Conservation (phyloP, 1,139 yeast genomes). For the Hansenula sp. region DNA sequence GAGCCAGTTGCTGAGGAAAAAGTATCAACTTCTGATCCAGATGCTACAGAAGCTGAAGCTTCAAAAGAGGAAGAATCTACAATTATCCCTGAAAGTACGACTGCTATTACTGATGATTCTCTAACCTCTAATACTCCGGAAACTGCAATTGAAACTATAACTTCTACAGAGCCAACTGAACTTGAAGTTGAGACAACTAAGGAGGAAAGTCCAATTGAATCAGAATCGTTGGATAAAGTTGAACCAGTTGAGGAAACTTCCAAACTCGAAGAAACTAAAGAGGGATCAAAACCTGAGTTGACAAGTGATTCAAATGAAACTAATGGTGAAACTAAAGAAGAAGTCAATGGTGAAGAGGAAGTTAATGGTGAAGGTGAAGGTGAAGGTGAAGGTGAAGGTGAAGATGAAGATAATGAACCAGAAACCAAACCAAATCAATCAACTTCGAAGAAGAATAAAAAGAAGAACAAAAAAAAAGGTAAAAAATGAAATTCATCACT, state of each 20-base stretch:
- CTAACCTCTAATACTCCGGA: background rate
- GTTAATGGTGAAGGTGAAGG: conserved; percentile 5
- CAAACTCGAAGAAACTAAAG: conserved; percentile 3
- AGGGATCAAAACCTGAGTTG: conserved; percentile 1
- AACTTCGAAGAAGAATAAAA: conserved; percentile 24
- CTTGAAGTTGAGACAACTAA: background rate
- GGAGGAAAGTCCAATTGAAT: background rate
- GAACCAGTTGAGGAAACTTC: background rate
- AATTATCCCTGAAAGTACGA: conserved; percentile 1
- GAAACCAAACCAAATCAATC: background rate
- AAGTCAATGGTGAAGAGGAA: conserved; percentile 1
- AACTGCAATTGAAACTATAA: background rate
- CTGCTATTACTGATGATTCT: background rate
- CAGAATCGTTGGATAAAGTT: background rate
- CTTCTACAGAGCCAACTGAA: background rate
- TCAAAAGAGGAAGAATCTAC: conserved; percentile 1
- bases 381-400: conserved; percentile 5
- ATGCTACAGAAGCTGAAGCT: conserved; percentile 2
- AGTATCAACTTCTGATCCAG: background rate
- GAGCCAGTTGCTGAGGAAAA: background rate
- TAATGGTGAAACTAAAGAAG: conserved; percentile 3
- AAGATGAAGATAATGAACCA: conserved; percentile 4
- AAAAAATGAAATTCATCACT: conserved; percentile 16
- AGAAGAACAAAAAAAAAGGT: conserved; percentile 27
- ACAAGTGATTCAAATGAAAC: conserved; percentile 2